These are phyloP conservation scores for Puccinia polysora DNA, from an alignment of 1,284 basidiomycete genomes.

Conservation along the genomic window DNA sequence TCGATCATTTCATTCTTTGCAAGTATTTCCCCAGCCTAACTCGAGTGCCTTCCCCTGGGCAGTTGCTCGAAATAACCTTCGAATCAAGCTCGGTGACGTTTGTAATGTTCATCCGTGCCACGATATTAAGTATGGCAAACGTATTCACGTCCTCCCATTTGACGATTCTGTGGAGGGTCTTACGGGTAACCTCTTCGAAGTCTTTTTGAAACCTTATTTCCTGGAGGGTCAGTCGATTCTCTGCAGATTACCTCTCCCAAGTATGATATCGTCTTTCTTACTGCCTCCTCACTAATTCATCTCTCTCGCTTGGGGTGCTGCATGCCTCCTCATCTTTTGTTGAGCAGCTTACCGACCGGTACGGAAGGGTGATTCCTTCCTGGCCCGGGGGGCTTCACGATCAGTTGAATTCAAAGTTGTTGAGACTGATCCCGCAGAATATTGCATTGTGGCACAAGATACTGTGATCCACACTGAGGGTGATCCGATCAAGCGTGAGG, in stretches of 20 bases:
- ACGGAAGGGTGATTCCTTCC: conserved; percentile 95
- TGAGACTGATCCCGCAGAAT: conserved; percentile 81
- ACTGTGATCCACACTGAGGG: conserved; percentile 97
- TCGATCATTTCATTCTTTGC: neutral
- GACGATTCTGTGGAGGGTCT: conserved; percentile 93
- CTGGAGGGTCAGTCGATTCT: conserved; percentile 66
- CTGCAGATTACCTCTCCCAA: neutral
- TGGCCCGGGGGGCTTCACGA: conserved; percentile 93
- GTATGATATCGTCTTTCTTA: neutral
- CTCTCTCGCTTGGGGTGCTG: neutral
- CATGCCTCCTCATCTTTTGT: neutral
- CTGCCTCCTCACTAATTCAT: neutral
- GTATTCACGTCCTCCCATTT: conserved; percentile 93
- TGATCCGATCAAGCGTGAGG: conserved; percentile 96
- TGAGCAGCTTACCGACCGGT: conserved; percentile 78
- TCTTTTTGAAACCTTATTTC: conserved; percentile 98
- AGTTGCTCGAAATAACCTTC: conserved; percentile 95
- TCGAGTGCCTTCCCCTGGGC: conserved; percentile 12
- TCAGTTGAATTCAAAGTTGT: conserved; percentile 99
- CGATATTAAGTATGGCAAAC: conserved; percentile 99
- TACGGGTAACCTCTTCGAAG: conserved; percentile 97
- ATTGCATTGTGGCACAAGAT: conserved; percentile 94
- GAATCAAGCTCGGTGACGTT: conserved; percentile 94
- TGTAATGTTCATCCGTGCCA: conserved; percentile 91
- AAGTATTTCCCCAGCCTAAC: neutral